A percentile compares a stretch with the other conserved stretches of the same genome.
phyloP scores from a whole-genome alignment of 208 protist species.

The Crithidia sp. region DNA sequence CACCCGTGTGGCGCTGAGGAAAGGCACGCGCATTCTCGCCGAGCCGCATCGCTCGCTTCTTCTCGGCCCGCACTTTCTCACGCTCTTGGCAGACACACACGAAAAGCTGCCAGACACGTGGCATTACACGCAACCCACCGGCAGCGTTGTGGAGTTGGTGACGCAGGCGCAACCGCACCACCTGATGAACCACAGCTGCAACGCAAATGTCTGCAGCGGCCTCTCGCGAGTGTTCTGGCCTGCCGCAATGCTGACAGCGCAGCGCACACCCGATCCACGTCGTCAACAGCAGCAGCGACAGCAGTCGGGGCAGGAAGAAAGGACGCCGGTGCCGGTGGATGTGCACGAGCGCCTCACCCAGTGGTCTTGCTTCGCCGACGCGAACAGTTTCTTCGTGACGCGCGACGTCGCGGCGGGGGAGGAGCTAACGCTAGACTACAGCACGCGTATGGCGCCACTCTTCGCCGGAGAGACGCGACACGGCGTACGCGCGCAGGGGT shows the following conservation, averaged over 20 bases:
- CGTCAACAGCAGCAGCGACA: too few relatives aligned
- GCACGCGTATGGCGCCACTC: conserved; percentile 56
- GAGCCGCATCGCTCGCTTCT: conserved; percentile 63
- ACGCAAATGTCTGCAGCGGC: conserved; percentile 64
- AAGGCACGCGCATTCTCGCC: conserved; percentile 66
- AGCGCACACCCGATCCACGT: not conserved
- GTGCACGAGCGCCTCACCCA: conserved; percentile 31
- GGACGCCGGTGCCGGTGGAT: too few relatives aligned
- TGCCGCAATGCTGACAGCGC: conserved; percentile 29
- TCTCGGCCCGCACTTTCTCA: conserved; percentile 45
- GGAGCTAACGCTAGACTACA: conserved; percentile 82
- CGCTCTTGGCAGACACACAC: conserved; percentile 65
- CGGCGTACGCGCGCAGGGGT: conserved; percentile 28
- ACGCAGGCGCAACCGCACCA: conserved; percentile 71
- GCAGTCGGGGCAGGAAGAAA: too few relatives aligned
- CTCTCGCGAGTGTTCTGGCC: conserved; percentile 72
- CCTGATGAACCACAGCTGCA: conserved; percentile 81
- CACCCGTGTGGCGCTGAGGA: conserved; percentile 35
- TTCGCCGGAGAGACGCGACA: conserved; percentile 34
- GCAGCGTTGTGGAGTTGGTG: conserved; percentile 63
- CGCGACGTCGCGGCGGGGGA: conserved; percentile 64
- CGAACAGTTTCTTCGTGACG: conserved; percentile 77
- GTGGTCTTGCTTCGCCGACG: conserved; percentile 65
- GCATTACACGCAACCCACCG: conserved; percentile 81
- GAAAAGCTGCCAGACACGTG: conserved; percentile 68